Percentiles rank a stretch among this genome's conserved stretches.
These are phyloP conservation scores for Ceratocystis colombiana DNA, from an alignment of 2,329 filamentous ascomycete species.

Conservation along the genomic window DNA sequence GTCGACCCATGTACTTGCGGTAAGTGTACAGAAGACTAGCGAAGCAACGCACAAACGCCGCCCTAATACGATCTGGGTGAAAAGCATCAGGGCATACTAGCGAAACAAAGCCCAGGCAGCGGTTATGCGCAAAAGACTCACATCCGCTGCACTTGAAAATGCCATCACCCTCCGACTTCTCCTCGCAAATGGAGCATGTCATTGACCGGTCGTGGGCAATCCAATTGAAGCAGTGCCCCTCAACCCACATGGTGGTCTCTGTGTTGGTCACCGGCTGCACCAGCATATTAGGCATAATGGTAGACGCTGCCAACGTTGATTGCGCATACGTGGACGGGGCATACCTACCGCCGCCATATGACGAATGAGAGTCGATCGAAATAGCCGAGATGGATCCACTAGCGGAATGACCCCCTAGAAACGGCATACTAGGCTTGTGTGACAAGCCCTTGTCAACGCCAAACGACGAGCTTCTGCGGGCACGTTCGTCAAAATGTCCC, in stretches of 20 bases:
- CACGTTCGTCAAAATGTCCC: slow-evolving; percentile 73
- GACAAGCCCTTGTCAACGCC: slow-evolving; percentile 62
- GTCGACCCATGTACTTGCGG: slow-evolving; percentile 51
- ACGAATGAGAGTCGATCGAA: slow-evolving; percentile 57
- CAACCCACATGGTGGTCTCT: slow-evolving; percentile 71
- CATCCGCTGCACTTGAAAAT: slow-evolving; percentile 66
- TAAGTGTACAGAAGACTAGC: slow-evolving; percentile 59
- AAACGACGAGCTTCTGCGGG: slow-evolving; percentile 89
- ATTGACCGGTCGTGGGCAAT: slow-evolving; percentile 46
- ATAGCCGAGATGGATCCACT: slow-evolving; percentile 51
- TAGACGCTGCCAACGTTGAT: slow-evolving; percentile 75
- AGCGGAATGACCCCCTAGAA: slow-evolving; percentile 54
- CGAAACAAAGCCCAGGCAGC: slow-evolving; percentile 52
- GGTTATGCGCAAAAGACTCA: slow-evolving; percentile 45
- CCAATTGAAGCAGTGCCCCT: slow-evolving; percentile 71
- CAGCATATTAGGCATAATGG: slow-evolving; percentile 76
- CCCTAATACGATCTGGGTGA: slow-evolving; percentile 50
- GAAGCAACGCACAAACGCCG: slow-evolving; percentile 54
- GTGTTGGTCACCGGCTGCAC: slow-evolving; percentile 70
- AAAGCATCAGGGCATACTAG: slow-evolving; percentile 56
- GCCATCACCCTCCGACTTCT: slow-evolving; percentile 60
- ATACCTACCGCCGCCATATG: slow-evolving; percentile 58
- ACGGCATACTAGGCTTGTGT: slow-evolving; percentile 62
- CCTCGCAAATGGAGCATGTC: slow-evolving; percentile 64
- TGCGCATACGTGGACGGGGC: slow-evolving; percentile 76